Evolutionary conservation across 2,329 filamentous ascomycete genomes (phyloP), one percentile per base, ranked within the genome.

Genomic region (Paraphaeosphaeria sporulosa): DNA sequence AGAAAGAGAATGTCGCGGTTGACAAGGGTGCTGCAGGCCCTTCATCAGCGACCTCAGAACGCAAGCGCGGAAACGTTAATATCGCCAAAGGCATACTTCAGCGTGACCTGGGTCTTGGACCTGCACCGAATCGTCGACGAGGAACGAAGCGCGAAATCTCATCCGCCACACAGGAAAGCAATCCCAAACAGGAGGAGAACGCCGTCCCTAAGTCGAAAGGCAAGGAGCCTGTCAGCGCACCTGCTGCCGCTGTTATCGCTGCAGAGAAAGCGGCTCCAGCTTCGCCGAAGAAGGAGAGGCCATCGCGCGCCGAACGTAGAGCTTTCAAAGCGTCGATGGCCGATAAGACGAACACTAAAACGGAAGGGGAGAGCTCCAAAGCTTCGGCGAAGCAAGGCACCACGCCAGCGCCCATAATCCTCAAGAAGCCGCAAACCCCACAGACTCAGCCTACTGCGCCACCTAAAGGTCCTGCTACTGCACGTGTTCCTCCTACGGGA

Each of bases 11-110:
- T 30, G 54, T 70, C 30, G 66, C 72, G 17, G 62, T 65, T 25
- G 75, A 75, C 71, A 82, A 75, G 61, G 67, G 78, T 19, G 70
- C 77, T 43, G 78, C 79, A 59, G 72, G 71, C 43, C 55, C 71
- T 30, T 64, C 75, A 5, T 64, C 72, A 15, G 71, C 80, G 32
- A 71, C 77, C 3, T 66, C 81, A 7, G 85, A 84, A 64, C 79
- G 80, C 65, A 86, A 84, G 68, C 82, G 86, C 55, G 84, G 83
- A 27, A 86, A 80, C 65, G 79, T 80, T 34, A 81, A 80, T 68
- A 81, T 81, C 34, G 85, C 84, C 4, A 83, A 84, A 46, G 84
- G 85, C 51, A 88, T 89, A 71, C 78, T 89, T 2, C 86, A 88
- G 65, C 84, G 87, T 58, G 87, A 90, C 71, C 77, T 89, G 23